These are phyloP conservation scores for Wolfiporia cocos DNA, from an alignment of 1,284 basidiomycete species.

Conservation along the genomic window DNA sequence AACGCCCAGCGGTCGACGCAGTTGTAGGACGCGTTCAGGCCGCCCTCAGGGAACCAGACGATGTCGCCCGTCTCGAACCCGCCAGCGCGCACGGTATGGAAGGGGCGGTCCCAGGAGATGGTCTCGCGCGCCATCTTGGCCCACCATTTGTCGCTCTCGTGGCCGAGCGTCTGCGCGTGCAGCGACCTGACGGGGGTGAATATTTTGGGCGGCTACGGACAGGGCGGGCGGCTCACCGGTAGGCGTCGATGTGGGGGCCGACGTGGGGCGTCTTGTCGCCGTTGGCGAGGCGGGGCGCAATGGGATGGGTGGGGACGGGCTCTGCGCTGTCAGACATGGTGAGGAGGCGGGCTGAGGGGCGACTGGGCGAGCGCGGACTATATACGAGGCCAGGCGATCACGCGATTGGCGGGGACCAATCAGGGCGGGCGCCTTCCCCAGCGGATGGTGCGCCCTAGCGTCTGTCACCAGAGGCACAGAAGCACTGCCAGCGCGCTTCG, in stretches of 20 bases:
- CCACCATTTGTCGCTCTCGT: conserved; percentile 84
- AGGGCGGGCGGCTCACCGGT: conserved; percentile 34
- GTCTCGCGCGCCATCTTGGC: conserved; percentile 79
- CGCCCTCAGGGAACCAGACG: conserved; percentile 92
- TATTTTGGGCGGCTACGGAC: neutral
- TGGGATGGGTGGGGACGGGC: conserved; percentile 41
- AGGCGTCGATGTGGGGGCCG: conserved; percentile 70
- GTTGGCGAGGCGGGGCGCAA: conserved; percentile 61
- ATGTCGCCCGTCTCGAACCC: conserved; percentile 86
- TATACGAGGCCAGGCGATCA: conserved; percentile 26
- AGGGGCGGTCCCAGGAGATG: conserved; percentile 89
- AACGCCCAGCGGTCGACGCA: conserved; percentile 96
- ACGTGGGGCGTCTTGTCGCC: conserved; percentile 66
- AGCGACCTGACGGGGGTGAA: conserved; percentile 23
- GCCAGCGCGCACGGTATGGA: conserved; percentile 85
- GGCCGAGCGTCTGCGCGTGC: conserved; percentile 70
- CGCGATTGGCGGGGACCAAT: conserved; percentile 7
- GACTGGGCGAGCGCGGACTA: conserved; percentile 19
- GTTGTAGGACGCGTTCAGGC: conserved; percentile 92
- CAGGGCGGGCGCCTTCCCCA: neutral
- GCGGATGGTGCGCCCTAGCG: too few relatives aligned
- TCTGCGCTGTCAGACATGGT: conserved; percentile 12
- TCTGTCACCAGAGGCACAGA: too few relatives aligned
- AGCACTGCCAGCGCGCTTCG: too few relatives aligned
- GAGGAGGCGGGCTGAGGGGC: conserved; percentile 19